Evolutionary conservation across 2,329 filamentous ascomycete genomes (phyloP).

Genomic region (Fusarium papillatum): DNA sequence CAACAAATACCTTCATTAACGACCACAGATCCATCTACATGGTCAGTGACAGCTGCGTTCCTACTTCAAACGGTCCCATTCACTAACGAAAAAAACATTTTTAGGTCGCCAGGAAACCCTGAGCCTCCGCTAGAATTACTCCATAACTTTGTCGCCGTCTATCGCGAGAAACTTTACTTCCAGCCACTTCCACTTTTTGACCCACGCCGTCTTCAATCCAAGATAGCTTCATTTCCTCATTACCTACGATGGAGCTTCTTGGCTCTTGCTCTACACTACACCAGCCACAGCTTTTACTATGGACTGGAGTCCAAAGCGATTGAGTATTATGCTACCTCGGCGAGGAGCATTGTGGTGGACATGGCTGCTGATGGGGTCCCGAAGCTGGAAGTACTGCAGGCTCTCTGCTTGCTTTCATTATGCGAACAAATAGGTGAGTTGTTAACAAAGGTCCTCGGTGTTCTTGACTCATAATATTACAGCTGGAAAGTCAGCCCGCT

Average conservation of each 20-base stretch:
- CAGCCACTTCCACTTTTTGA: slow-evolving; percentile 34
- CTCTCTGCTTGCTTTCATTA: slow-evolving; percentile 34
- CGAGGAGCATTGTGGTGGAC: slow-evolving; percentile 33
- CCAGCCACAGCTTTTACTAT: slow-evolving; percentile 28
- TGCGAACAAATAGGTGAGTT: slow-evolving; percentile 38
- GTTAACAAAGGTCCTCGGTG: too few species aligned
- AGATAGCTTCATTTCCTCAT: slow-evolving; percentile 26
- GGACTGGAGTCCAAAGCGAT: slow-evolving; percentile 33
- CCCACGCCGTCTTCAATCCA: slow-evolving; percentile 5
- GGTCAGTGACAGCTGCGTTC: neutral
- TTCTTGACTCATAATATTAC: rapidly evolving
- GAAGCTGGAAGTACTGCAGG: slow-evolving; percentile 31
- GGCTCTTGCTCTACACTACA: slow-evolving; percentile 23
- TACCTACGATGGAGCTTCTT: slow-evolving; percentile 39
- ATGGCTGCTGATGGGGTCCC: slow-evolving; percentile 24
- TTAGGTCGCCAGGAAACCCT: slow-evolving; percentile 28
- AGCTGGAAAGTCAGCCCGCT: slow-evolving; percentile 33
- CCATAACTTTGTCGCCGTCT: slow-evolving; percentile 15
- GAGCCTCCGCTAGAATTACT: slow-evolving; percentile 27
- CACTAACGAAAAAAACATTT: neutral
- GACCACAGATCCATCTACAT: slow-evolving; percentile 3
- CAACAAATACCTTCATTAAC: slow-evolving; percentile 24
- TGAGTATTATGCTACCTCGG: slow-evolving; percentile 35
- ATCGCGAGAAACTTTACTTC: slow-evolving; percentile 34
- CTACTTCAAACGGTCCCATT: neutral